Conservation (phyloP, 2,329 filamentous ascomycete species). For the Sporothrix pallida region DNA sequence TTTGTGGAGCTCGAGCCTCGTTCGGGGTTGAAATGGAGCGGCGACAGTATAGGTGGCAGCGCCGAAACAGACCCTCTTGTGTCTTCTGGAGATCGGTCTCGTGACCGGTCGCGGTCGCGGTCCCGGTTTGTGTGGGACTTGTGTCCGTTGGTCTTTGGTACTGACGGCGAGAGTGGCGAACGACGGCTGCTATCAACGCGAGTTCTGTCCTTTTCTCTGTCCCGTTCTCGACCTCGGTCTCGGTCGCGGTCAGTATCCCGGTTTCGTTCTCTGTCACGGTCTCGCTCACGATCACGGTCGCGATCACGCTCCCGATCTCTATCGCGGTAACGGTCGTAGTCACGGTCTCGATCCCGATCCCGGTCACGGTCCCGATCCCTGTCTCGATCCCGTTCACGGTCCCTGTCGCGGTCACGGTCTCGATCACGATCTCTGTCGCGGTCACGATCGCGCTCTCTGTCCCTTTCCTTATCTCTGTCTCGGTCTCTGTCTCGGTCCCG, state of each 20-base stretch:
- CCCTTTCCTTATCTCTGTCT: conserved; percentile 5
- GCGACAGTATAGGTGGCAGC: conserved; percentile 61
- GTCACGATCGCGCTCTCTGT: conserved; percentile 21
- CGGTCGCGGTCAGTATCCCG: conserved; percentile 22
- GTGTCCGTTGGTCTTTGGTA: conserved; percentile 27
- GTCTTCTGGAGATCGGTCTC: conserved; percentile 47
- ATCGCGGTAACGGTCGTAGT: neutral
- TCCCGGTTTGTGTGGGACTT: conserved; percentile 22
- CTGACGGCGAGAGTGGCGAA: conserved; percentile 24
- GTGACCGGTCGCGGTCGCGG: conserved; percentile 24
- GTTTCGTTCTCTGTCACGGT: conserved; percentile 19
- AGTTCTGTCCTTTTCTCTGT: conserved; percentile 28
- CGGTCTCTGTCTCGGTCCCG: neutral
- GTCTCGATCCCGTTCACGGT: neutral
- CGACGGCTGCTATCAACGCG: conserved; percentile 20
- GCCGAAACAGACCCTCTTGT: conserved; percentile 49
- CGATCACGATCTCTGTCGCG: conserved; percentile 7
- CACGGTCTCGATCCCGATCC: conserved; percentile 16
- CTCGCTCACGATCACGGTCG: conserved; percentile 22
- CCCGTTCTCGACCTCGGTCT: conserved; percentile 14
- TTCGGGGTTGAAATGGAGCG: conserved; percentile 50
- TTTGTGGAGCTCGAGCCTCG: conserved; percentile 37
- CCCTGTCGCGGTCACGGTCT: neutral
- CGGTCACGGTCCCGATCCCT: neutral
- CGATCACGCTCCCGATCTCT: conserved; percentile 20